Evolutionary conservation across 108 stramenopile species (phyloP).

Genomic region (Fragilariopsis cylindrus): DNA sequence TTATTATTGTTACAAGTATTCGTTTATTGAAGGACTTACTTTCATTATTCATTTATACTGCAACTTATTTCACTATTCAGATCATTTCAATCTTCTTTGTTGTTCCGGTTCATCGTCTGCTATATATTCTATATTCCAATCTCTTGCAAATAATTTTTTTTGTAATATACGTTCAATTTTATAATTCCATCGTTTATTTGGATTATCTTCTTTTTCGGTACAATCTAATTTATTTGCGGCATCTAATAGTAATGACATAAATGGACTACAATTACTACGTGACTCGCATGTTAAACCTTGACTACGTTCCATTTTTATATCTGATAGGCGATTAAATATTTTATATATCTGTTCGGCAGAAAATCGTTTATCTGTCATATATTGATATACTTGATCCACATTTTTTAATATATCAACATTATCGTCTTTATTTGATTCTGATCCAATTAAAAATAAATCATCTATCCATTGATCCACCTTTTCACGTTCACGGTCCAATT

Average conservation of each 20-base stretch:
- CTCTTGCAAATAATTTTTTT: conserved; percentile 51
- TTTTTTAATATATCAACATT: conserved; percentile 51
- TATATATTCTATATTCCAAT: conserved; percentile 47
- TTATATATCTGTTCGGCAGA: conserved; percentile 65
- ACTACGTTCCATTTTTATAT: conserved; percentile 12
- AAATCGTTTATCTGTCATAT: conserved; percentile 57
- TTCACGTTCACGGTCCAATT: conserved; percentile 36
- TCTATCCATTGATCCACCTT: conserved; percentile 71
- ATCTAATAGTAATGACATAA: conserved; percentile 48
- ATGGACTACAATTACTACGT: conserved; percentile 33
- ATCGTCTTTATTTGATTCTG: conserved; percentile 8
- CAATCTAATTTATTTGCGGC: conserved; percentile 72
- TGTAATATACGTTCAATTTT: conserved; percentile 67
- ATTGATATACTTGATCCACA: conserved; percentile 56
- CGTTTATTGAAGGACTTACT: no score
- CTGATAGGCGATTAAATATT: conserved; percentile 67
- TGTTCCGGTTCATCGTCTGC: conserved; percentile 20
- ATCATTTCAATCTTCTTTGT: background rate
- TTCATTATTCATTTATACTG: no score
- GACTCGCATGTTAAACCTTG: background rate
- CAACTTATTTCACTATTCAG: background rate
- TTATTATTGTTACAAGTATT: no score
- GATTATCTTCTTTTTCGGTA: conserved; percentile 69
- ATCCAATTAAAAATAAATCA: conserved; percentile 33
- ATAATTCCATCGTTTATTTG: conserved; percentile 81